These are phyloP conservation scores for Verticillium longisporum DNA, from an alignment of 2,329 filamentous ascomycete species.

Conservation along the genomic window DNA sequence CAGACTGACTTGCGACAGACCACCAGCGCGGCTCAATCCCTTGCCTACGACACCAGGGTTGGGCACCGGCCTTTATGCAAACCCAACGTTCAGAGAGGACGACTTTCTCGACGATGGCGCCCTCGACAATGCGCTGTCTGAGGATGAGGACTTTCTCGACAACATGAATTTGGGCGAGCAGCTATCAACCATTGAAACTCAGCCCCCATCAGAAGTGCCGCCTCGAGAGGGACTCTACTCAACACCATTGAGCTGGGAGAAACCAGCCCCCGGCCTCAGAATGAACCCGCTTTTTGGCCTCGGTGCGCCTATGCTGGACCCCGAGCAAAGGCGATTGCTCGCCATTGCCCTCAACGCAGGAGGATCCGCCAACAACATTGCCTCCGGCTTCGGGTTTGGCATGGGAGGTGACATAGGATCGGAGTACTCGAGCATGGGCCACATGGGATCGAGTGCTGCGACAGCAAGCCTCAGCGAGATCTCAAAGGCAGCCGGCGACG, in stretches of 20 bases:
- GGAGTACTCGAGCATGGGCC: constrained; percentile 28
- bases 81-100: constrained; percentile 26
- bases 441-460: constrained; percentile 29
- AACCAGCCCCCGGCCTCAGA: constrained; percentile 41
- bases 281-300: constrained; percentile 36
- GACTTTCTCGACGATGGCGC: constrained; percentile 46
- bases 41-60: constrained; percentile 28
- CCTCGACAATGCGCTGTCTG: constrained; percentile 49
- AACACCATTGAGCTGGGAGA: constrained; percentile 51
- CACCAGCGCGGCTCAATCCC: constrained; percentile 11
- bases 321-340: constrained; percentile 46
- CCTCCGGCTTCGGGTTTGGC: constrained; percentile 17
- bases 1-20: constrained; percentile 2
- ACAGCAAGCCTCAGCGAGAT: constrained; percentile 24
- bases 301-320: constrained; percentile 34
- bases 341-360: constrained; percentile 53
- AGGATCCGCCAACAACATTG: constrained; percentile 25
- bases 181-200: constrained; percentile 40
- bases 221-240: constrained; percentile 46
- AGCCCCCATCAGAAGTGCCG: constrained; percentile 41
- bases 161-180: constrained; percentile 45
- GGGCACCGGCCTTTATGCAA: constrained; percentile 32
- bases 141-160: constrained; percentile 47
- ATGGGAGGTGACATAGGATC: constrained; percentile 24
- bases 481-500: constrained; percentile 21